Conservation (phyloP, 2,329 filamentous ascomycete genomes). For the Phyllosticta paracitricarpa region DNA sequence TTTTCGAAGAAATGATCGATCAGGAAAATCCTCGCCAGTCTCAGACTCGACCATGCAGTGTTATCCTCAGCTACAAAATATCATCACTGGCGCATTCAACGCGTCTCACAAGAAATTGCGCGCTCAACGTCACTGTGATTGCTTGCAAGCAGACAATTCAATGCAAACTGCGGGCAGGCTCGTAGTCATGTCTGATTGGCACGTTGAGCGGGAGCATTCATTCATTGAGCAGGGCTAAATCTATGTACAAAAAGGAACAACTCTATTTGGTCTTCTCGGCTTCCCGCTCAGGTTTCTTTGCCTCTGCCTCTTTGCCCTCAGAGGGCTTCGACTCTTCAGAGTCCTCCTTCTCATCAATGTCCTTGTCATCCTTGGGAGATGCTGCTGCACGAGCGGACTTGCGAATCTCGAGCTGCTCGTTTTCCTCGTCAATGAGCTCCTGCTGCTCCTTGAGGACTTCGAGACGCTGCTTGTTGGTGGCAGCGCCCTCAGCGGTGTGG, state of each 20-base stretch:
- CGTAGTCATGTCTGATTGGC: not conserved
- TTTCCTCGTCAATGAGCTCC: slow-evolving; percentile 95
- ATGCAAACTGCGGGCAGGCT: not conserved
- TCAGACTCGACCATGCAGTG: not conserved
- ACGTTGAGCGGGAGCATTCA: not conserved
- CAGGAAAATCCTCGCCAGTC: not conserved
- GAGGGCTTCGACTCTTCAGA: not conserved
- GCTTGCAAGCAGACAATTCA: too few relatives aligned
- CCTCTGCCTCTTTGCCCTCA: not conserved
- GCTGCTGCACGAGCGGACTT: slow-evolving; percentile 44
- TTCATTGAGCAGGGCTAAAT: slow-evolving; percentile 10
- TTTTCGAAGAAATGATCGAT: too few relatives aligned
- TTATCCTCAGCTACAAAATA: too few relatives aligned
- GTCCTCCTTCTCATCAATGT: slow-evolving; percentile 77
- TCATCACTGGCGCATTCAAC: too few relatives aligned
- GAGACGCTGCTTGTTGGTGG: slow-evolving; percentile 96
- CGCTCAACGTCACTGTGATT: too few relatives aligned
- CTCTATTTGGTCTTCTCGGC: slow-evolving; percentile 7
- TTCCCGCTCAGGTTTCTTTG: slow-evolving; percentile 11
- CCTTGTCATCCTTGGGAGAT: slow-evolving; percentile 72
- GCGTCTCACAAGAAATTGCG: too few relatives aligned
- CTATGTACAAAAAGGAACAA: slow-evolving; percentile 5
- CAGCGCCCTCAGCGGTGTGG: slow-evolving; percentile 89
- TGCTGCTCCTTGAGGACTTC: slow-evolving; percentile 98
- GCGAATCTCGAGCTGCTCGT: slow-evolving; percentile 77